Base-by-base conservation (phyloP, 208 protist species). In the Plasmodiophora brassicae region DNA sequence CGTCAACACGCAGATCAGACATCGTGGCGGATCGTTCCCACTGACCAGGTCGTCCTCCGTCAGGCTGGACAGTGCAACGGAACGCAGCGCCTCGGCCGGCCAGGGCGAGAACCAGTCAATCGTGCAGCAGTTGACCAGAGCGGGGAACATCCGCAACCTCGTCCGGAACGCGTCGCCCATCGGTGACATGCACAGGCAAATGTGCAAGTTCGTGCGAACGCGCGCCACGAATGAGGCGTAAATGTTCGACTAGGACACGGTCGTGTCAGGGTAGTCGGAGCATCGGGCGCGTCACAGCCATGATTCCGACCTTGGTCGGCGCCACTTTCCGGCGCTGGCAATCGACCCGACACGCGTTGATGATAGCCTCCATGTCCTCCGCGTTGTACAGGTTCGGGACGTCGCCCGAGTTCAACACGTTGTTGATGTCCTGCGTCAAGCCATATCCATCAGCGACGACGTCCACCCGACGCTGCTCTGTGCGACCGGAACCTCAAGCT, bases 21-120 rank as follows among this genome's bases (percentile, higher is more conserved):
- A 57, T 5, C 65, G 65, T 44, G 5, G 41, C 32, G 5, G 65
- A 44, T 44, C 5, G 32, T 8, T n/a, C 32, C 14, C 41, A 8
- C n/a, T 78, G 10, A 78, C 65, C 14, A 78, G n/a, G 41, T 78
- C 65, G 32, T 78, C 65, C 41, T 78, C 65, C 41, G 65, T 78
- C 5, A 78, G 65, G 41, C 65, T 32, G n/a, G 65, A 78, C 20
- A 36, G 65, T 25, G 91, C 91, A 5, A 94, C 93, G 39, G 46
- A 85, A n/a, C 5, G 25, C 0, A 93, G 86, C 43, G 92, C 91
- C 44, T 89, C 72, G 1, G 35, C 32, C 0, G 90, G 91, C 97
- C 97, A 99, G 57, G 95, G 94, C 20, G 94, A 93, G 91, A 99
- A 99, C 97, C 97, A 99, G 90, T 99, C 97, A 90, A 99, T 98